A percentile compares a stretch with the other conserved stretches of the same genome.
These are phyloP conservation scores for Talaromyces ruber DNA, from an alignment of 495 filamentous ascomycete genomes.

Conservation along the genomic window DNA sequence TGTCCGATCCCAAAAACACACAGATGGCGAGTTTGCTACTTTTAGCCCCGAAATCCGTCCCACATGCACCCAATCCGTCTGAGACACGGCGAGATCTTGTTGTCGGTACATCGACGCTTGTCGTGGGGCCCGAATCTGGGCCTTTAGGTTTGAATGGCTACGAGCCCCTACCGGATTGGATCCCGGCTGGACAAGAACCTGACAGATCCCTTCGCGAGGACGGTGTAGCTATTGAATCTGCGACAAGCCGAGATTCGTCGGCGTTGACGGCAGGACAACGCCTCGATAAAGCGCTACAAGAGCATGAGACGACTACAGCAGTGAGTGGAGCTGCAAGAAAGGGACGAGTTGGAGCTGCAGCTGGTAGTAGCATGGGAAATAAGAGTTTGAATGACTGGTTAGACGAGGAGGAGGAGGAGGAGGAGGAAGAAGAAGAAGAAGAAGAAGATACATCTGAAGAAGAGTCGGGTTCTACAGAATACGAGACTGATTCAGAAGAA, in stretches of 20 bases:
- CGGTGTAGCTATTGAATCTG: constrained; percentile 13
- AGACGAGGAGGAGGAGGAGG: constrained; percentile 37
- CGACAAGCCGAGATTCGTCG: constrained; percentile 6
- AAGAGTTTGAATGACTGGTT: constrained; percentile 91
- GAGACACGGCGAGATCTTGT: constrained; percentile 66
- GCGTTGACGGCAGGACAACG: constrained; percentile 53
- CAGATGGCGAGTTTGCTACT: constrained; percentile 86
- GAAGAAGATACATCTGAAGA: constrained; percentile 43
- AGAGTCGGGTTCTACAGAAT: constrained; percentile 31
- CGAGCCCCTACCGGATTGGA: constrained; percentile 74
- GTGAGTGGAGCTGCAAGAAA: constrained; percentile 9
- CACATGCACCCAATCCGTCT: constrained; percentile 75
- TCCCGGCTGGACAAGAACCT: constrained; percentile 70
- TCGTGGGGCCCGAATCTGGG: constrained; percentile 67
- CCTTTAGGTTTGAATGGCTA: constrained; percentile 67
- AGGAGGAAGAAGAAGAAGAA: constrained; percentile 38
- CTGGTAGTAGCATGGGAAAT: constrained; percentile 21
- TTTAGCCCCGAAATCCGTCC: constrained; percentile 88
- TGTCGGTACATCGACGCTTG: constrained; percentile 76
- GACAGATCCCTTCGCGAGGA: constrained; percentile 60
- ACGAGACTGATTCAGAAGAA: constrained; percentile 30
- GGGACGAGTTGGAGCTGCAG: constrained; percentile 12
- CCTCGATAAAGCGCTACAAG: constrained; percentile 48
- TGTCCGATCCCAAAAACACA: constrained; percentile 62
- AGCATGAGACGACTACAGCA: constrained; percentile 22